Percentiles rank a stretch among this genome's conserved stretches.
These are phyloP conservation scores for Dissophora globulifera DNA, from an alignment of 192 early-diverging fungal genomes.

Conservation along the genomic window DNA sequence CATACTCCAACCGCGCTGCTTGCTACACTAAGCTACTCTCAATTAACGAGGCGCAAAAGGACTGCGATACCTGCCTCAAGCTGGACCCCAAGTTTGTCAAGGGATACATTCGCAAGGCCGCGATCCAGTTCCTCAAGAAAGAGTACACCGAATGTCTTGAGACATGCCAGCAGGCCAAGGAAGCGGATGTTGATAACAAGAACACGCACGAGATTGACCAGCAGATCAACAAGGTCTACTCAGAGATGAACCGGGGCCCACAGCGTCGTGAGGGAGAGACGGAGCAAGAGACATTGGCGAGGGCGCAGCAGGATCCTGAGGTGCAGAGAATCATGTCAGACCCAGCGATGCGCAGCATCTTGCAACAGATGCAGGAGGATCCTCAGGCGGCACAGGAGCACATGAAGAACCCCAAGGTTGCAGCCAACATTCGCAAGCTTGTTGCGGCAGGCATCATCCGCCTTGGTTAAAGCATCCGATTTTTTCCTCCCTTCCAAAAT, in stretches of 20 bases:
- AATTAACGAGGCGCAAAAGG: slow-evolving; percentile 92
- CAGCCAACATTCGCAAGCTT: slow-evolving; percentile 94
- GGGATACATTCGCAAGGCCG: slow-evolving; percentile 97
- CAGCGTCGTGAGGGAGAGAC: slow-evolving; percentile 67
- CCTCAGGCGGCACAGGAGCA: slow-evolving; percentile 93
- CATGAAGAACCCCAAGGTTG: slow-evolving; percentile 93
- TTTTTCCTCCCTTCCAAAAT: no score
- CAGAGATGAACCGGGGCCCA: slow-evolving; percentile 73
- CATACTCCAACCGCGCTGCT: slow-evolving; percentile 96
- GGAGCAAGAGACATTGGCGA: slow-evolving; percentile 82
- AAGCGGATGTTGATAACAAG: slow-evolving; percentile 85
- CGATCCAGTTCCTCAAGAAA: slow-evolving; percentile 86
- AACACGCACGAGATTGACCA: slow-evolving; percentile 86
- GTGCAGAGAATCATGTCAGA: slow-evolving; percentile 87
- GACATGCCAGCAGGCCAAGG: slow-evolving; percentile 80
- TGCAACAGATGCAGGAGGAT: slow-evolving; percentile 97
- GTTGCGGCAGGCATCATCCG: slow-evolving; percentile 89
- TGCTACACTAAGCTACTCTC: slow-evolving; percentile 96
- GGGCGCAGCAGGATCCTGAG: slow-evolving; percentile 94
- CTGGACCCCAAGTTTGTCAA: slow-evolving; percentile 91
- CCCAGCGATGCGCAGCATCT: slow-evolving; percentile 96
- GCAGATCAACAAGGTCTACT: slow-evolving; percentile 83
- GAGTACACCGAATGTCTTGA: slow-evolving; percentile 89
- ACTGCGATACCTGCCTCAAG: slow-evolving; percentile 89
- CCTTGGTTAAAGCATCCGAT: slow-evolving; percentile 62